Percentiles rank a stretch among this genome's conserved stretches.
These are phyloP conservation scores for Didymosphaeria variabile DNA, from an alignment of 2,329 filamentous ascomycete species.

Conservation along the genomic window DNA sequence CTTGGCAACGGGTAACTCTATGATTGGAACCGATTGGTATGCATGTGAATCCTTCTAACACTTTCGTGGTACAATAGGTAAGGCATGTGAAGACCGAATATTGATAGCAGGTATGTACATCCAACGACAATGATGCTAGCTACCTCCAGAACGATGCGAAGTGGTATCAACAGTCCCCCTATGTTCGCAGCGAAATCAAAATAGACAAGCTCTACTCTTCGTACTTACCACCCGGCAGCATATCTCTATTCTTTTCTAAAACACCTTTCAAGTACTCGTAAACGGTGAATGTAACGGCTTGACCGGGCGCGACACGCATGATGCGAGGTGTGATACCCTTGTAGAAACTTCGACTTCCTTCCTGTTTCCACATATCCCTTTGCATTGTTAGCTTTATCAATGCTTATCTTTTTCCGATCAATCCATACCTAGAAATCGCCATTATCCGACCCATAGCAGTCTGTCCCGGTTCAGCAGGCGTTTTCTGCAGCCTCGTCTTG, in stretches of 20 bases:
- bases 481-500: slow-evolving; percentile 95
- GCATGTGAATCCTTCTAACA: slow-evolving; percentile 4
- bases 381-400: slow-evolving; percentile 18
- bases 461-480: slow-evolving; percentile 80
- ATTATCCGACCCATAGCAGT: slow-evolving; percentile 82
- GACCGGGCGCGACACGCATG: slow-evolving; percentile 96
- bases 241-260: slow-evolving; percentile 58
- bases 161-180: slow-evolving; percentile 1
- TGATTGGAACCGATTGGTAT: not conserved
- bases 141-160: not conserved
- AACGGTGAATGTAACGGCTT: slow-evolving; percentile 77
- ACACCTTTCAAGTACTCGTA: slow-evolving; percentile 62
- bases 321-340: slow-evolving; percentile 98
- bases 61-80: not conserved
- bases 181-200: not conserved
- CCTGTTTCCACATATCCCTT: slow-evolving; percentile 73
- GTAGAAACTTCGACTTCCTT: slow-evolving; percentile 95
- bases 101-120: not conserved
- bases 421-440: slow-evolving; percentile 68
- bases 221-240: slow-evolving; percentile 57
- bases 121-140: not conserved
- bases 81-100: not conserved
- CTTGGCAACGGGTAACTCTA: slow-evolving; percentile 19
- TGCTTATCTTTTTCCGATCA: slow-evolving; percentile 53
- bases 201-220: slow-evolving; percentile 54